These are phyloP conservation scores for Euphorbia pulcherrima DNA, from an alignment of 345 rosid genomes.

Conservation along the genomic window DNA sequence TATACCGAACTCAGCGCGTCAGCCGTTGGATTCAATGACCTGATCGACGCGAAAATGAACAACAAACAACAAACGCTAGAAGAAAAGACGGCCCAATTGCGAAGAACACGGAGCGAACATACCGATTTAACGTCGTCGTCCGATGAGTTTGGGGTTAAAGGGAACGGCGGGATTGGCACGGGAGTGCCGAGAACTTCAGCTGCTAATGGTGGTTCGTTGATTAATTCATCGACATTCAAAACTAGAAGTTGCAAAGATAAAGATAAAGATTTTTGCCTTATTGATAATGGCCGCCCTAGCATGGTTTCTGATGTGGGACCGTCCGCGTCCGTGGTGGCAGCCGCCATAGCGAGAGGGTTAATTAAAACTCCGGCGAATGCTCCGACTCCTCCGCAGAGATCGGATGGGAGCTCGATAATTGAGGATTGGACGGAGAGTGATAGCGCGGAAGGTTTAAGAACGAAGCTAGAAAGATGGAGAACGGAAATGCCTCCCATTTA, in stretches of 20 bases:
- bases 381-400: conserved; percentile 16
- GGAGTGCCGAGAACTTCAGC: neutral
- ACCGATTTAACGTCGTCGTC: conserved; percentile 53
- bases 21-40: conserved; percentile 18
- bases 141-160: conserved; percentile 13
- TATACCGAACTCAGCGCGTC: conserved; percentile 41
- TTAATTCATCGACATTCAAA: neutral
- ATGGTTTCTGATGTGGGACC: conserved; percentile 82
- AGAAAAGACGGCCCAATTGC: conserved; percentile 30
- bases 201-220: conserved; percentile 20
- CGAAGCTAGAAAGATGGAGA: conserved; percentile 71
- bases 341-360: conserved; percentile 84
- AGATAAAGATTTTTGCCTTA: neutral
- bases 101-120: conserved; percentile 62
- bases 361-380: conserved; percentile 36
- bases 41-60: conserved; percentile 11
- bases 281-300: conserved; percentile 37
- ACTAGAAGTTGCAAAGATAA: neutral
- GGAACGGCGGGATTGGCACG: neutral
- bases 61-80: conserved; percentile 15
- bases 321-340: conserved; percentile 90
- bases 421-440: conserved; percentile 54
- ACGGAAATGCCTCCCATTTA: conserved; percentile 41
- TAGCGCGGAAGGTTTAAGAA: conserved; percentile 44
- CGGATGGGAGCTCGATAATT: conserved; percentile 39